These are phyloP conservation scores for Acacia confusa DNA, from an alignment of 306 rosid species.

Conservation along the genomic window DNA sequence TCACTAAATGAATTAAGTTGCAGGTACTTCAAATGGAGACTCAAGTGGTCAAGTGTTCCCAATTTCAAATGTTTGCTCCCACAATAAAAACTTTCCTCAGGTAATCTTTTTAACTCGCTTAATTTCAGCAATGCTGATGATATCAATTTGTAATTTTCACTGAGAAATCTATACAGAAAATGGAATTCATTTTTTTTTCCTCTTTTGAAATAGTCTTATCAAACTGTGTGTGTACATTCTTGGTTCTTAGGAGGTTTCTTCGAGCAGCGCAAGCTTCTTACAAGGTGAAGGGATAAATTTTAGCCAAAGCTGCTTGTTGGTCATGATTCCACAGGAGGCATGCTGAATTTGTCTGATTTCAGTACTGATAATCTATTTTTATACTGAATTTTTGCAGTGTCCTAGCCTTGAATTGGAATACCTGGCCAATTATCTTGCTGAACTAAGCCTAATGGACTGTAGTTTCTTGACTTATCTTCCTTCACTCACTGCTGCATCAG, in stretches of 20 bases:
- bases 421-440: conserved; percentile 85
- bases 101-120: conserved; percentile 30
- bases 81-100: conserved; percentile 68
- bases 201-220: conserved; percentile 26
- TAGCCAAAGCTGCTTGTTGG: conserved; percentile 29
- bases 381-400: conserved; percentile 44
- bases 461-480: conserved; percentile 77
- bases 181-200: neutral
- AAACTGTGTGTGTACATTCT: conserved; percentile 4
- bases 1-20: conserved; percentile 29
- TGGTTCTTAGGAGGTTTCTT: conserved; percentile 80
- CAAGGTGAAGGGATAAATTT: conserved; percentile 52
- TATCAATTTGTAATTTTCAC: neutral
- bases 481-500: conserved; percentile 87
- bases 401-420: conserved; percentile 84
- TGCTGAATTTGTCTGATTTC: conserved; percentile 19
- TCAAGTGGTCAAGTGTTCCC: conserved; percentile 47
- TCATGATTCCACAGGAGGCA: neutral
- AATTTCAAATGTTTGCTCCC: conserved; percentile 65
- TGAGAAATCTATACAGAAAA: neutral
- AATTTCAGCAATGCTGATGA: neutral
- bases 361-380: conserved; percentile 28
- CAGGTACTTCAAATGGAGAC: conserved; percentile 71
- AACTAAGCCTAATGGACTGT: conserved; percentile 69
- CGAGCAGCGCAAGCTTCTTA: conserved; percentile 87